Evolutionary conservation across 2,329 filamentous ascomycete genomes (phyloP).

Genomic region (Aspergillus thermomutatus): DNA sequence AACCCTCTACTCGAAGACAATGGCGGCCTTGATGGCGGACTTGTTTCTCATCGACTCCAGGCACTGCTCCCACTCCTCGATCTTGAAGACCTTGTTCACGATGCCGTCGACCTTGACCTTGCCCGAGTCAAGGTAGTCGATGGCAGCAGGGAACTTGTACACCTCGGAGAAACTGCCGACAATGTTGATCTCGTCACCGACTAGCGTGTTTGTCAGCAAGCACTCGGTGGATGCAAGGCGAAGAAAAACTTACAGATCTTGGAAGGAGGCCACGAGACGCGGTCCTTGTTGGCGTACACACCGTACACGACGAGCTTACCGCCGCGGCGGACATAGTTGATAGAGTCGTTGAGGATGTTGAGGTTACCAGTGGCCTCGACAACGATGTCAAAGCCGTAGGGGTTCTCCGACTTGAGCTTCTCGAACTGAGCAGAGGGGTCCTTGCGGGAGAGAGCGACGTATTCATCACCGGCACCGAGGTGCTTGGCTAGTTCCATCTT

Average conservation of each 20-base stretch:
- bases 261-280: slow-evolving; percentile 65
- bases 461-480: slow-evolving; percentile 48
- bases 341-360: slow-evolving; percentile 66
- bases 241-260: slow-evolving; percentile 59
- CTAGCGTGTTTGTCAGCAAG: slow-evolving; percentile 19
- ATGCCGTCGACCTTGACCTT: slow-evolving; percentile 58
- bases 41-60: slow-evolving; percentile 70
- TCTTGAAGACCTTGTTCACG: slow-evolving; percentile 68
- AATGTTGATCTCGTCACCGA: slow-evolving; percentile 65
- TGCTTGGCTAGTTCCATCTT: slow-evolving; percentile 66
- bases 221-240: not conserved
- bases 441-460: slow-evolving; percentile 44
- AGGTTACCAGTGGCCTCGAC: slow-evolving; percentile 68
- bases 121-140: slow-evolving; percentile 49
- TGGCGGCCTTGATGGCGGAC: slow-evolving; percentile 70
- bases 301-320: slow-evolving; percentile 71
- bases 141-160: slow-evolving; percentile 64
- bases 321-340: slow-evolving; percentile 68
- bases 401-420: slow-evolving; percentile 61
- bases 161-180: slow-evolving; percentile 71
- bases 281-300: slow-evolving; percentile 62
- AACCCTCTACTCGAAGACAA: slow-evolving; percentile 59
- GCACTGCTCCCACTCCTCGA: slow-evolving; percentile 70
- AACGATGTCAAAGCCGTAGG: slow-evolving; percentile 71
- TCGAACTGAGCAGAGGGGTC: slow-evolving; percentile 59